A percentile compares a stretch with the other conserved stretches of the same genome.
phyloP scores from a whole-genome alignment of 768 basidiomycete species.

The Mycena polygramma region DNA sequence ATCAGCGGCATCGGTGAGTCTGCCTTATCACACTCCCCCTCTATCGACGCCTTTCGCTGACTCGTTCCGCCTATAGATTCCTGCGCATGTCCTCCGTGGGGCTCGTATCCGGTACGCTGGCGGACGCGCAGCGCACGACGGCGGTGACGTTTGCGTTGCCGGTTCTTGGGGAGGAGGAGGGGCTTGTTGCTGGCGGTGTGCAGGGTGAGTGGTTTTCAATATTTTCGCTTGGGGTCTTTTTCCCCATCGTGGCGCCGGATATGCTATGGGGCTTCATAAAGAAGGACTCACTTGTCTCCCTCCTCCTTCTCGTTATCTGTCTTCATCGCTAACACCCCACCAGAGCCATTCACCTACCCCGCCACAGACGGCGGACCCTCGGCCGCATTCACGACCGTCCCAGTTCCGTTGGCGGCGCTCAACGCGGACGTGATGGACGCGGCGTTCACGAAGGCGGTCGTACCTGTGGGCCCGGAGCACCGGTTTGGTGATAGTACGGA shows the following conservation, averaged over 20 bases:
- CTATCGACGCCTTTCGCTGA: no score
- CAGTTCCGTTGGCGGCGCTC: conserved; percentile 66
- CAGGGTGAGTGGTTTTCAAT: neutral
- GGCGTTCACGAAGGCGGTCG: conserved; percentile 85
- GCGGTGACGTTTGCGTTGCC: conserved; percentile 32
- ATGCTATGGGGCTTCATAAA: no score
- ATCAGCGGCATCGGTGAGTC: conserved; percentile 86
- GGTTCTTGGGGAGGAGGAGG: conserved; percentile 38
- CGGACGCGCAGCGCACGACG: conserved; percentile 28
- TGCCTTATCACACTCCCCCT: neutral
- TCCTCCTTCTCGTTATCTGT: conserved; percentile 48
- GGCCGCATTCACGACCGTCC: conserved; percentile 66
- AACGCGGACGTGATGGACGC: conserved; percentile 90
- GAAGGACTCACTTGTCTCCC: no score
- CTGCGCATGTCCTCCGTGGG: conserved; percentile 80
- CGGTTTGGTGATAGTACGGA: conserved; percentile 83
- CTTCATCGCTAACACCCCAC: conserved; percentile 56
- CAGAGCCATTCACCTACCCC: neutral
- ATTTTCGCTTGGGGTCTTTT: no score
- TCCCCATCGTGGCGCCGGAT: no score
- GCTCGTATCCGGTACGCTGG: neutral
- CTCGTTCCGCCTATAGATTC: conserved; percentile 53
- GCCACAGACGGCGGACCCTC: neutral
- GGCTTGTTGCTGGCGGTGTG: neutral
- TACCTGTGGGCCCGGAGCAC: conserved; percentile 72